A percentile compares a stretch with the other conserved stretches of the same genome.
Evolutionary conservation across 2,329 filamentous ascomycete species (phyloP).

Genomic region (Aspergillus japonicus): DNA sequence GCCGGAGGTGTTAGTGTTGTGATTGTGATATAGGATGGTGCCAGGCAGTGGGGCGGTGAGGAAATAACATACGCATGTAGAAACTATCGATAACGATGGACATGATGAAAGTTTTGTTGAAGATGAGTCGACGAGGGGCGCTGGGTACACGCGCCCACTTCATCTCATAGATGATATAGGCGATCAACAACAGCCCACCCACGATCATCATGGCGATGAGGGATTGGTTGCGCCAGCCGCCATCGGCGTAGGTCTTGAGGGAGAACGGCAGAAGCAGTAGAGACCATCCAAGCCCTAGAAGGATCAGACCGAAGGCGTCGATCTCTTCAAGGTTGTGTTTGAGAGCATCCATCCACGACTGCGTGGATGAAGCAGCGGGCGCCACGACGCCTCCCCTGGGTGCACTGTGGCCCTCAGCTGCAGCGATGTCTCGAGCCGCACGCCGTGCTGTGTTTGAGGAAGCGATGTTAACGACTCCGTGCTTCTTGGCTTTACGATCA

Average conservation of each 20-base stretch:
- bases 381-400: no score
- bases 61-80: background rate
- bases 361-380: background rate
- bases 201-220: constrained; percentile 53
- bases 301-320: constrained; percentile 44
- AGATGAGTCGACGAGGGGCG: constrained; percentile 18
- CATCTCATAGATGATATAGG: constrained; percentile 54
- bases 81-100: constrained; percentile 9
- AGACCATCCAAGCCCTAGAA: constrained; percentile 15
- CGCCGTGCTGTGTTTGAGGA: constrained; percentile 1
- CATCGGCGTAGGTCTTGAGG: constrained; percentile 42
- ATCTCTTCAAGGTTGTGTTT: constrained; percentile 56
- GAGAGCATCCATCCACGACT: no score
- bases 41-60: no score
- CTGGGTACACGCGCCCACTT: constrained; percentile 52
- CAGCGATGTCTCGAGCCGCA: background rate
- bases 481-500: constrained; percentile 31
- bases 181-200: constrained; percentile 52
- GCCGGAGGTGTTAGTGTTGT: no score
- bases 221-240: constrained; percentile 43
- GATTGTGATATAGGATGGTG: no score
- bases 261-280: constrained; percentile 62
- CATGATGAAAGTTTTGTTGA: constrained; percentile 26
- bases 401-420: no score
- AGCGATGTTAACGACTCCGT: constrained; percentile 9